phyloP scores from a whole-genome alignment of 2,329 filamentous ascomycete species.

The Knoxdaviesia proteae region DNA sequence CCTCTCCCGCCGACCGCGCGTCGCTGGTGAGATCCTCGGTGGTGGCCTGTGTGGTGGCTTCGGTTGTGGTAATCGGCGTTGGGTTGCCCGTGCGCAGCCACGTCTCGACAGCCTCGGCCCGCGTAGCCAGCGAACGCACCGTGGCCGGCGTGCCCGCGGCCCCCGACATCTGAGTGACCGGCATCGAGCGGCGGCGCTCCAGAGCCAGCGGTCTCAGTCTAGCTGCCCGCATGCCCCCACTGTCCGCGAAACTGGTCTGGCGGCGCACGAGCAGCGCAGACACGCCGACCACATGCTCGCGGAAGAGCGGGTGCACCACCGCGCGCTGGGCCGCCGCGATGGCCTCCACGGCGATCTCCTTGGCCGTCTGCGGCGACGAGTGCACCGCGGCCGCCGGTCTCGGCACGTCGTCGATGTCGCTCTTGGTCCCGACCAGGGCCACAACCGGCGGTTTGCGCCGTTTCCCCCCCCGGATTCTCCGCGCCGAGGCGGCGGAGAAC shows the following conservation, averaged over 20 bases:
- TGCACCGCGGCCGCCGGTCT: background rate
- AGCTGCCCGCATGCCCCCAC: too few species aligned
- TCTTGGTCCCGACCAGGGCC: constrained; percentile 49
- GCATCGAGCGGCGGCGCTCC: too few species aligned
- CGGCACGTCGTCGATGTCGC: constrained; percentile 23
- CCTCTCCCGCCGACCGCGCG: background rate
- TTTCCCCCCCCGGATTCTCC: too few species aligned
- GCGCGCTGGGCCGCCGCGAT: constrained; percentile 2
- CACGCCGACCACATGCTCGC: constrained; percentile 1
- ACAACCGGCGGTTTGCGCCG: constrained; percentile 23
- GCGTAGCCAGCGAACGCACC: background rate
- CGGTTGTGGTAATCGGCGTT: constrained; percentile 8
- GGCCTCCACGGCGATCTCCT: constrained; percentile 5
- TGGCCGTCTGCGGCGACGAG: background rate
- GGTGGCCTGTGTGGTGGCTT: background rate
- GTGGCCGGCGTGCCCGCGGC: too few species aligned
- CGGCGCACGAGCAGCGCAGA: too few species aligned
- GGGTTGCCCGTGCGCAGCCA: constrained; percentile 16
- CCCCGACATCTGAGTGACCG: too few species aligned
- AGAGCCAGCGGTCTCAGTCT: too few species aligned
- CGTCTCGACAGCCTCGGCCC: constrained; percentile 12
- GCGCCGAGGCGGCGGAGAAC: too few species aligned
- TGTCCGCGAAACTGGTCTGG: too few species aligned
- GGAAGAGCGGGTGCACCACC: constrained; percentile 7
- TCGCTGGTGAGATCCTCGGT: too few species aligned